phyloP scores from a whole-genome alignment of 1,139 yeast genomes.

The Meyerozyma sp. region DNA sequence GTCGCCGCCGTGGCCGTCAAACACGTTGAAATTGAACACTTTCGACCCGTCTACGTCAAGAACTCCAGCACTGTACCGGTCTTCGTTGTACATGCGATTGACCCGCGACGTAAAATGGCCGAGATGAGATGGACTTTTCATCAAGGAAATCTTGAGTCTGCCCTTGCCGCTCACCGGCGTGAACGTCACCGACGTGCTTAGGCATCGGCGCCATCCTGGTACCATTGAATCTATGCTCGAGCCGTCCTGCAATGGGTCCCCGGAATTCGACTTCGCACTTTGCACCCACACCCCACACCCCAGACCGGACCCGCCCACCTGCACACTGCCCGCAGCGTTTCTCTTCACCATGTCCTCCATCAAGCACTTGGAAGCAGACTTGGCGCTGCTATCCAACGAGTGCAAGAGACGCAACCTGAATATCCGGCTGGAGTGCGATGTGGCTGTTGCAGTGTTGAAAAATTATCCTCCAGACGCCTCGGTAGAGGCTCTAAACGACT shows the following conservation, averaged over 20 bases:
- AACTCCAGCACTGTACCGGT: slow-evolving; percentile 61
- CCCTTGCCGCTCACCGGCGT: slow-evolving; percentile 10
- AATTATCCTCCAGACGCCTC: slow-evolving; percentile 13
- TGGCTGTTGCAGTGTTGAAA: slow-evolving; percentile 47
- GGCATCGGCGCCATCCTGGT: not conserved
- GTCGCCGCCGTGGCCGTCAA: slow-evolving; percentile 93
- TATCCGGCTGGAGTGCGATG: slow-evolving; percentile 61
- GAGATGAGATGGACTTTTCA: slow-evolving; percentile 67
- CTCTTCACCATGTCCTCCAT: slow-evolving; percentile 14
- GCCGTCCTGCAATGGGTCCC: too few relatives aligned
- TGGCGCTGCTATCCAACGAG: slow-evolving; percentile 57
- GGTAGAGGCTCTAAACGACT: slow-evolving; percentile 20
- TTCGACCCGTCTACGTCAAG: slow-evolving; percentile 19
- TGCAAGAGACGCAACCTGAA: slow-evolving; percentile 67
- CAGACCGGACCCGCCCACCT: not conserved
- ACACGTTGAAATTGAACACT: slow-evolving; percentile 63
- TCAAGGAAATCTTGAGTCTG: slow-evolving; percentile 44
- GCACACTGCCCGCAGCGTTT: not conserved
- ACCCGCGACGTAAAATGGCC: slow-evolving; percentile 81
- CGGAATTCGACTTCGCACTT: not conserved
- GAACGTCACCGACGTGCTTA: not conserved
- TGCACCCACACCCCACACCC: too few relatives aligned
- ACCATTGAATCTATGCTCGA: too few relatives aligned
- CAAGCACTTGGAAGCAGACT: slow-evolving; percentile 49
- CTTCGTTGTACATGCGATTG: slow-evolving; percentile 77